Evolutionary conservation across 2,329 filamentous ascomycete genomes (phyloP), one percentile per base, ranked within the genome.

Genomic region (Thelonectria discophora): DNA sequence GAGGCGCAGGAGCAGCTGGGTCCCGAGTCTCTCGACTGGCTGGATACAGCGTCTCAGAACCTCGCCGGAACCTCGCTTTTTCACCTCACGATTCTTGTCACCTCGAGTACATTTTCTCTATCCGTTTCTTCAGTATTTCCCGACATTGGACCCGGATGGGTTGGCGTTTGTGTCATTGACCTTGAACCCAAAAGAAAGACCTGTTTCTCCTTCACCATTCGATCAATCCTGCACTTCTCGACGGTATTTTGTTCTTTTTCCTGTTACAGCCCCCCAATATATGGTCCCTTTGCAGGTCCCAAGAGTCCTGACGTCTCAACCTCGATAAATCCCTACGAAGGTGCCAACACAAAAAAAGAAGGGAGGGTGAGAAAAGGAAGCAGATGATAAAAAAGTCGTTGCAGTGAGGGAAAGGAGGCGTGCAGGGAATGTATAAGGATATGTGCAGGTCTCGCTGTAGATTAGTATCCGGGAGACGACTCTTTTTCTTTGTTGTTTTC

Each of bases 391-490:
- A 52, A 18, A 40, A 46, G 27, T 9, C 46, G 24, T 42, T 15
- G 15, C 7, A 37, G 40, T 15, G 12, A 32, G 17, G 21, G 40
- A 48, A 40, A 54, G 34, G 42, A 51, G 51, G 58, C 43, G 65
- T 43, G 55, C 58, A 62, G 49, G 30, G 60, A 62, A 63, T 67
- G 65, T 65, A 71, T 66, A 60, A 63, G 64, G 56, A 64, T 68
- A 65, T 65, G 59, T 64, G 65, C 58, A 59, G 62, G 64, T 63
- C 54, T 61, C 55, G 61, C 63, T 70, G 64, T 72, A 73, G 63
- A 73, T 63, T 67, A 72, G 62, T 71, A 65, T 65, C 60, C 61
- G 55, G 62, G 63, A 48, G 64, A 65, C 60, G 62, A 63, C 49
- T 53, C 30, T 66, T 54, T 56, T 68, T 72, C 67, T 46, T 66